Base-by-base conservation (phyloP, 345 rosid species). In the Salix suchowensis region DNA sequence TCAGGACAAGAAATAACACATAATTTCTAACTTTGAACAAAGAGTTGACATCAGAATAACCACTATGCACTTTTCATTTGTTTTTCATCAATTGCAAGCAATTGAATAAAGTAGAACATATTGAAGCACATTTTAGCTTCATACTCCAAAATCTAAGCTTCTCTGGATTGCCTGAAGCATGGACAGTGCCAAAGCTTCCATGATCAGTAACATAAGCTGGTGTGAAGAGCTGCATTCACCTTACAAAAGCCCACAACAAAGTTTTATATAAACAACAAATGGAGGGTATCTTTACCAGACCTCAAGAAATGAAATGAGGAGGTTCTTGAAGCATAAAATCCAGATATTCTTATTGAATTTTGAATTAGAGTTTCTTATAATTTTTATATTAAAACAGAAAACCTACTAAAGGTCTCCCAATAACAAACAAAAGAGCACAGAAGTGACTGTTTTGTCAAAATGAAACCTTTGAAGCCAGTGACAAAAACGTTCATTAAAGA, bases 61-160 rank as follows among this genome's bases (percentile, higher is more conserved):
- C 36, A 46, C 26, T 11, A 54, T 21, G 61, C 24, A 54, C 61
- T 54, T 54, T 44, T 54, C 61, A 21, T 54, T 54, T 54, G 61
- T 7, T 54, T 19, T 54, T 54, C 61, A 54, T 23, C 13, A 54
- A 46, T 7, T 14, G 7, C 34, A 34, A 12, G 23, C 15, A 24
- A 36, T 19, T 36, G 23, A 61, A 50, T n/a, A 62, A 73, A 39
- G 52, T 24, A 60, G 42, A 73, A 39, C 44, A 61, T 28, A 30
- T 71, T 50, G 74, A 3, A 34, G 44, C 19, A 12, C 10, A 4
- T 61, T 61, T 42, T 23, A 37, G 65, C 46, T 72, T 68, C 15
- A 14, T 37, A 66, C 67, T 74, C 67, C 61, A 62, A 44, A 48
- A 75, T 39, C 34, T 12, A 64, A 78, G 68, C 26, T 46, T 65